Evolutionary conservation across 2,329 filamentous ascomycete species (phyloP).

Genomic region (Chrysoporthe cubensis): DNA sequence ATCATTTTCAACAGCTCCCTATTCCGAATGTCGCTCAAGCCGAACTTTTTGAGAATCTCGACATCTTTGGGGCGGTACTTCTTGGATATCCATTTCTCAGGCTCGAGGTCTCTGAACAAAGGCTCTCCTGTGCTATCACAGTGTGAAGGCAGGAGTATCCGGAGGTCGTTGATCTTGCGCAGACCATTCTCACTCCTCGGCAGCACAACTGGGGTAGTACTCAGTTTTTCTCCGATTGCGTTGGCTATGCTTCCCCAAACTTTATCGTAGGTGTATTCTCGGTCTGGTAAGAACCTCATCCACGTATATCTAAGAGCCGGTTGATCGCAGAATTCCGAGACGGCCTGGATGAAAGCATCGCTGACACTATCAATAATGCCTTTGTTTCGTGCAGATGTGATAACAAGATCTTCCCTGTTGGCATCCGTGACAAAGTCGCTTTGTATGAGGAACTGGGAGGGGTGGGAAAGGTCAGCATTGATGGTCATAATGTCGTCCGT

Average conservation of each 20-base stretch:
- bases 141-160: background rate
- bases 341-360: constrained; percentile 43
- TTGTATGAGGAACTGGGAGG: constrained; percentile 51
- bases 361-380: constrained; percentile 42
- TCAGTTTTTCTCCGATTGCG: constrained; percentile 32
- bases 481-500: background rate
- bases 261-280: constrained; percentile 32
- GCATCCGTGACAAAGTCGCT: constrained; percentile 53
- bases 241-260: constrained; percentile 36
- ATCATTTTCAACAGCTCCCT: background rate
- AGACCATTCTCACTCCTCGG: constrained; percentile 10
- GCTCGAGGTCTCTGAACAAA: constrained; percentile 32
- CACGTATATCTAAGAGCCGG: constrained; percentile 45
- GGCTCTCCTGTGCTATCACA: constrained; percentile 32
- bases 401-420: constrained; percentile 46
- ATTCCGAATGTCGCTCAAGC: background rate
- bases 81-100: constrained; percentile 27
- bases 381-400: constrained; percentile 45
- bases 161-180: constrained; percentile 17
- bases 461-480: background rate
- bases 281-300: constrained; percentile 49
- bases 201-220: constrained; percentile 26
- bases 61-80: constrained; percentile 21
- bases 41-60: constrained; percentile 7
- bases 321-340: constrained; percentile 45